These are phyloP conservation scores for Venturiaceae sp. DNA, from an alignment of 2,329 filamentous ascomycete genomes.

Conservation along the genomic window DNA sequence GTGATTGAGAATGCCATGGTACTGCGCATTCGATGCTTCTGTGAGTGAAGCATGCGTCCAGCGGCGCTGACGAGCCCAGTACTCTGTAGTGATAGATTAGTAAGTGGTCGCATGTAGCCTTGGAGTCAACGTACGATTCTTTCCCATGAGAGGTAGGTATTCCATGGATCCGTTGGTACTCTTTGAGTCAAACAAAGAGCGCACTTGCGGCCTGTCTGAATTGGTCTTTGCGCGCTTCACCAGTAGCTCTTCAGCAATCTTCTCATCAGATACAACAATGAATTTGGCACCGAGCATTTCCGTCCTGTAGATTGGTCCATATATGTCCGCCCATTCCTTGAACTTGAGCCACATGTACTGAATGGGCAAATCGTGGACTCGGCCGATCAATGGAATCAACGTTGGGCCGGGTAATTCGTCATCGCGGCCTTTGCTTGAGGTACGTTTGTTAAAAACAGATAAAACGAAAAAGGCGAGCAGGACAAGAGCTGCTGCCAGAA, in stretches of 20 bases:
- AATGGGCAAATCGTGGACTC: conserved; percentile 38
- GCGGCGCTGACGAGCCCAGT: conserved; percentile 45
- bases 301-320: conserved; percentile 33
- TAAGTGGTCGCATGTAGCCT: background rate
- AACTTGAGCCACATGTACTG: conserved; percentile 38
- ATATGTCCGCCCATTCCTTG: conserved; percentile 24
- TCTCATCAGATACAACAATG: conserved; percentile 27
- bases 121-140: conserved; percentile 34
- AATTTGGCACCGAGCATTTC: conserved; percentile 31
- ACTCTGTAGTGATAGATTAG: conserved; percentile 27
- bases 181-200: conserved; percentile 45
- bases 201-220: conserved; percentile 32
- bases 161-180: conserved; percentile 46
- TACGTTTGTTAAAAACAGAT: conserved; percentile 1
- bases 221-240: conserved; percentile 30
- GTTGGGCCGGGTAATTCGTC: conserved; percentile 30
- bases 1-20: conserved; percentile 40
- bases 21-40: conserved; percentile 32
- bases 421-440: conserved; percentile 18
- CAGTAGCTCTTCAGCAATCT: conserved; percentile 32
- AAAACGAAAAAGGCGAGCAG: conserved; percentile 11
- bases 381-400: conserved; percentile 24
- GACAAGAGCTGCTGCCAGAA: conserved; percentile 25
- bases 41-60: conserved; percentile 43
- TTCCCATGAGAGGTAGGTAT: conserved; percentile 46